These are phyloP conservation scores for Fusarium veterinarium DNA, from an alignment of 2,329 filamentous ascomycete species.

Conservation along the genomic window DNA sequence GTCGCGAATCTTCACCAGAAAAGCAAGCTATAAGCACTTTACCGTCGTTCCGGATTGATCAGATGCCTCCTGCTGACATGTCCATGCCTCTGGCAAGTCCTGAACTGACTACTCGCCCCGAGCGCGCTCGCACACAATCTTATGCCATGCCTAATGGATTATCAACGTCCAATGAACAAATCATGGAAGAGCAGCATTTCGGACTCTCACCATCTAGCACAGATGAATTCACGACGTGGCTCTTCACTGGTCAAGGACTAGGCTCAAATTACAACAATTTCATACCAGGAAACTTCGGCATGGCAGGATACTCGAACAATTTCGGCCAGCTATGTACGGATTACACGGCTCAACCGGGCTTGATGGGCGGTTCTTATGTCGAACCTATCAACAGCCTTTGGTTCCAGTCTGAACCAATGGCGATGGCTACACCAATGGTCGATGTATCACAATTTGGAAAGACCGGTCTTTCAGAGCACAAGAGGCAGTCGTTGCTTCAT, in stretches of 20 bases:
- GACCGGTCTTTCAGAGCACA: conserved; percentile 43
- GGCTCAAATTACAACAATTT: conserved; percentile 40
- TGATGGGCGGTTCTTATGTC: conserved; percentile 42
- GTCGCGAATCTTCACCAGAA: conserved; percentile 41
- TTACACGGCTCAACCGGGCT: conserved; percentile 38
- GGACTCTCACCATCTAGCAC: conserved; percentile 44
- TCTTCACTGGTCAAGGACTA: conserved; percentile 43
- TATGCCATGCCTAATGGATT: conserved; percentile 41
- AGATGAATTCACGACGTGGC: conserved; percentile 45
- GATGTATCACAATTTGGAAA: conserved; percentile 42
- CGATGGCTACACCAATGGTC: conserved; percentile 39
- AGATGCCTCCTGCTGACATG: conserved; percentile 37
- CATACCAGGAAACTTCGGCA: conserved; percentile 36
- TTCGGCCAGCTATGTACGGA: conserved; percentile 45
- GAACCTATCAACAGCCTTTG: conserved; percentile 45
- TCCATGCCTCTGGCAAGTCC: conserved; percentile 40
- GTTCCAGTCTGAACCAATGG: conserved; percentile 44
- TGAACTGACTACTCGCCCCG: conserved; percentile 31
- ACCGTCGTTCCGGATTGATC: conserved; percentile 35
- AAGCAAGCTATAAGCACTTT: conserved; percentile 32
- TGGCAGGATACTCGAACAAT: conserved; percentile 44
- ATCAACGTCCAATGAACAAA: conserved; percentile 32
- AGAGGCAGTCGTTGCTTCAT: conserved; percentile 43
- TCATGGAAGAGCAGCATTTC: conserved; percentile 44
- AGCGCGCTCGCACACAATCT: conserved; percentile 34